Evolutionary conservation across 495 filamentous ascomycete species (phyloP).

Genomic region (Clavariopsis aquatica): DNA sequence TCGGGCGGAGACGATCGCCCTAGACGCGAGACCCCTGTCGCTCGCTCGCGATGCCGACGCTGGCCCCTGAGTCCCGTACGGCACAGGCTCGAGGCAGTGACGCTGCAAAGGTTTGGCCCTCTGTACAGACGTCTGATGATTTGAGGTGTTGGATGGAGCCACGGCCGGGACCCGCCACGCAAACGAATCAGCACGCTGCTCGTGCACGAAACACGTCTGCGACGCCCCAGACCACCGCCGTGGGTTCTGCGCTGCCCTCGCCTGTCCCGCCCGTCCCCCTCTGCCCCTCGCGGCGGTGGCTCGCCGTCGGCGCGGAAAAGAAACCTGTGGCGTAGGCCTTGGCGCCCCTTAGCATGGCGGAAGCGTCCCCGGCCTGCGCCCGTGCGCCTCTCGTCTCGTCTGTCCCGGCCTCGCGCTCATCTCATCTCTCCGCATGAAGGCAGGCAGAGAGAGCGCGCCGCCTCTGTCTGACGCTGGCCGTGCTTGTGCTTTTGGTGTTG

Average conservation of each 20-base stretch:
- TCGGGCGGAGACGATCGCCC: constrained; percentile 23
- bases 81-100: constrained; percentile 4
- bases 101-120: constrained; percentile 26
- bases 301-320: too few species aligned
- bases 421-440: constrained; percentile 2
- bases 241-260: background rate
- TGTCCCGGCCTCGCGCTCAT: background rate
- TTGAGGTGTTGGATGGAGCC: constrained; percentile 13
- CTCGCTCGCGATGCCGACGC: constrained; percentile 35
- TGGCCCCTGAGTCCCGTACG: constrained; percentile 25
- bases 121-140: constrained; percentile 27
- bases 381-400: background rate
- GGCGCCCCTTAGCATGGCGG: constrained; percentile 15
- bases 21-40: constrained; percentile 21
- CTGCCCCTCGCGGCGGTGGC: too few species aligned
- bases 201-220: constrained; percentile 35
- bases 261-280: too few species aligned
- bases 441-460: too few species aligned
- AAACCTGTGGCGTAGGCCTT: too few species aligned
- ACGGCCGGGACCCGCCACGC: background rate
- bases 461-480: too few species aligned
- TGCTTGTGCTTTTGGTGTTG: too few species aligned
- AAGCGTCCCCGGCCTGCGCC: background rate
- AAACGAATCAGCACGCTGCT: background rate
- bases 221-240: constrained; percentile 14